Conservation (phyloP, 805 yeast species). For the Candida mattraensis region DNA sequence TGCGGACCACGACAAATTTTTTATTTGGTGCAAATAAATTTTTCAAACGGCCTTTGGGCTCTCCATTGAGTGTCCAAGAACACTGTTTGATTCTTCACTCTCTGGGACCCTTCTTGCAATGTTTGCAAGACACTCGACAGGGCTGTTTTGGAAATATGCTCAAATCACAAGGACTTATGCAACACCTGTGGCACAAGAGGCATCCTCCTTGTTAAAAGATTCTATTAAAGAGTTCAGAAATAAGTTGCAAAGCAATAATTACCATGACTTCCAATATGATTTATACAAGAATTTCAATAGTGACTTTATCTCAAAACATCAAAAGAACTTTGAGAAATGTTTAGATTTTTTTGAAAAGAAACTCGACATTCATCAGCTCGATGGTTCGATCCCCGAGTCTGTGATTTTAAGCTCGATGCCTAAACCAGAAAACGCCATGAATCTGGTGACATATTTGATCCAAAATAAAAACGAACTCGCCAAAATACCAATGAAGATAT, state of each 20-base stretch:
- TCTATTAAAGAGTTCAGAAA: slow-evolving; percentile 7
- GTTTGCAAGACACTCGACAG: too few species aligned
- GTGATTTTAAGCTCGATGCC: slow-evolving; percentile 15
- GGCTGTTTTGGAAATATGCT: too few species aligned
- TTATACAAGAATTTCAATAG: slow-evolving; percentile 10
- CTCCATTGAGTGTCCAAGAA: too few species aligned
- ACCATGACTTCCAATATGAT: slow-evolving; percentile 11
- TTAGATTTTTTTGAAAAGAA: slow-evolving; percentile 6
- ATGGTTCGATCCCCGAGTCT: too few species aligned
- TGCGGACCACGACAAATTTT: too few species aligned
- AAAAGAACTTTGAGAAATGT: slow-evolving; percentile 7
- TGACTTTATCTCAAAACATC: slow-evolving; percentile 12
- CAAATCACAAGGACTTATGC: slow-evolving; percentile 7
- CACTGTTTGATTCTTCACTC: too few species aligned
- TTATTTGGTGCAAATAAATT: too few species aligned
- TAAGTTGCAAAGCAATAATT: slow-evolving; percentile 3
- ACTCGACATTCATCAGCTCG: too few species aligned
- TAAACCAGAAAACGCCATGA: slow-evolving; percentile 7
- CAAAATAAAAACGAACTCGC: slow-evolving; percentile 10
- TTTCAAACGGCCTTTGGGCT: too few species aligned
- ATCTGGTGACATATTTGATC: slow-evolving; percentile 14
- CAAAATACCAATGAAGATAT: slow-evolving; percentile 11
- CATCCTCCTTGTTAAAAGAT: slow-evolving; percentile 2
- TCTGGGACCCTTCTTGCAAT: too few species aligned
- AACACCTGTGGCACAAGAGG: neutral